Evolutionary conservation across 148 eudicot genomes (phyloP).

Genomic region (Vaccinium corymbosum): DNA sequence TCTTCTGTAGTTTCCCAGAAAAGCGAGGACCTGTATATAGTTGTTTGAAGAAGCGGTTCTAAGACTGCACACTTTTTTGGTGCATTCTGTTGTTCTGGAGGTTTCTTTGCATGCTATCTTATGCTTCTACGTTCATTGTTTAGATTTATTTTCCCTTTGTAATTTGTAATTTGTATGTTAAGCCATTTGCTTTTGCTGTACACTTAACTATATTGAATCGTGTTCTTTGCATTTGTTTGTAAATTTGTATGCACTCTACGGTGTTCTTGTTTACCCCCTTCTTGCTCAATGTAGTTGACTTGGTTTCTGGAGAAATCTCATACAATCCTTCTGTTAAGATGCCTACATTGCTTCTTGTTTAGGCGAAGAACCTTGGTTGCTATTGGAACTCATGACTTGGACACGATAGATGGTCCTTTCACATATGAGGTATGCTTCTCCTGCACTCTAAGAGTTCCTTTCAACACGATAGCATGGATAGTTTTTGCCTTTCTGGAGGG

Average conservation of each 20-base stretch:
- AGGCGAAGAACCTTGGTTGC: constrained; percentile 98
- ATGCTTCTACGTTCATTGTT: not conserved
- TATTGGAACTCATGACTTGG: constrained; percentile 98
- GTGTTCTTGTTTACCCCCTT: not conserved
- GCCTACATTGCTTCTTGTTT: constrained; percentile 19
- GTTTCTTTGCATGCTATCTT: too few species aligned
- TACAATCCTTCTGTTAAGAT: not conserved
- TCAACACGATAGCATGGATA: not conserved
- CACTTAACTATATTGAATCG: not conserved
- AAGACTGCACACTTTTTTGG: too few species aligned
- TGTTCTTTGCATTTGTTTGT: not conserved
- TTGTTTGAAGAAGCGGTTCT: too few species aligned
- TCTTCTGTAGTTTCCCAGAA: too few species aligned
- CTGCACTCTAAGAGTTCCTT: not conserved
- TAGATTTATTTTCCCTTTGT: not conserved
- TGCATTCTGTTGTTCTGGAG: too few species aligned
- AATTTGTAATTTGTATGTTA: not conserved
- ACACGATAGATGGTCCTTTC: constrained; percentile 89
- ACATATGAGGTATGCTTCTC: constrained; percentile 75
- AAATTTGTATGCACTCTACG: not conserved
- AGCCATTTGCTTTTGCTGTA: too few species aligned
- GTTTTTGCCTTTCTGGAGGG: not conserved
- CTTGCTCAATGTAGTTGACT: not conserved
- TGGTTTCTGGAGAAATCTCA: not conserved
- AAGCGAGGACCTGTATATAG: too few species aligned